Percentiles rank a stretch among this genome's conserved stretches.
phyloP scores from a whole-genome alignment of 2,329 filamentous ascomycete genomes.

The Ceratocystis variospora region DNA sequence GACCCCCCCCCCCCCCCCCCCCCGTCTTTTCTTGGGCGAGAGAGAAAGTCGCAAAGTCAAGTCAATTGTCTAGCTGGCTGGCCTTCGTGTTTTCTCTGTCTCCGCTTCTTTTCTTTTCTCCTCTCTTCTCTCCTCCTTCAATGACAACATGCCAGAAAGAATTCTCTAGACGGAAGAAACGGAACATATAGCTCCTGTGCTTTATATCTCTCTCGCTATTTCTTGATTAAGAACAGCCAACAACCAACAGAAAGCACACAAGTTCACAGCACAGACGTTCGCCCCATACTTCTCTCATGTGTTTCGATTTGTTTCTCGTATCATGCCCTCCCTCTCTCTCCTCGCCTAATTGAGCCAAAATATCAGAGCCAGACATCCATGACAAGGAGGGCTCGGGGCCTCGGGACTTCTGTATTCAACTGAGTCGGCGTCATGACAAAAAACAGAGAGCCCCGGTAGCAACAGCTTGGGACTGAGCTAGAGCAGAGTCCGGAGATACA shows the following conservation, averaged over 20 bases:
- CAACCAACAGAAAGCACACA: too few species aligned
- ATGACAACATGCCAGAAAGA: background rate
- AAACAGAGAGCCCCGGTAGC: background rate
- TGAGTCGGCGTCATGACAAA: too few species aligned
- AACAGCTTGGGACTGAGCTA: background rate
- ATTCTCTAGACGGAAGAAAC: background rate
- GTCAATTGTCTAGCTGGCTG: too few species aligned
- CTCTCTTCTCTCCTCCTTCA: background rate
- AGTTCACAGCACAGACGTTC: background rate
- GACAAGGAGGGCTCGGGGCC: background rate
- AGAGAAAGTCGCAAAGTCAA: too few species aligned
- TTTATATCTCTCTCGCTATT: background rate
- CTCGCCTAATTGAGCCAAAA: background rate
- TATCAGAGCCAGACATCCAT: background rate
- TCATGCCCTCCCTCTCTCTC: background rate
- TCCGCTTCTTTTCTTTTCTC: background rate
- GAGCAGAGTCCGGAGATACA: background rate
- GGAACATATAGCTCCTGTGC: background rate
- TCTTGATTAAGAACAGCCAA: background rate
- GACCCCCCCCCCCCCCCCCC: background rate
- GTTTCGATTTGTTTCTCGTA: conserved; percentile 1
- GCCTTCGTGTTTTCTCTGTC: background rate
- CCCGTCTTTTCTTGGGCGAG: background rate
- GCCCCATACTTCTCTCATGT: background rate
- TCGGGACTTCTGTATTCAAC: too few species aligned